Evolutionary conservation across 2,329 filamentous ascomycete species (phyloP), one percentile per base, ranked within the genome.

Genomic region (Penicillium sp.): DNA sequence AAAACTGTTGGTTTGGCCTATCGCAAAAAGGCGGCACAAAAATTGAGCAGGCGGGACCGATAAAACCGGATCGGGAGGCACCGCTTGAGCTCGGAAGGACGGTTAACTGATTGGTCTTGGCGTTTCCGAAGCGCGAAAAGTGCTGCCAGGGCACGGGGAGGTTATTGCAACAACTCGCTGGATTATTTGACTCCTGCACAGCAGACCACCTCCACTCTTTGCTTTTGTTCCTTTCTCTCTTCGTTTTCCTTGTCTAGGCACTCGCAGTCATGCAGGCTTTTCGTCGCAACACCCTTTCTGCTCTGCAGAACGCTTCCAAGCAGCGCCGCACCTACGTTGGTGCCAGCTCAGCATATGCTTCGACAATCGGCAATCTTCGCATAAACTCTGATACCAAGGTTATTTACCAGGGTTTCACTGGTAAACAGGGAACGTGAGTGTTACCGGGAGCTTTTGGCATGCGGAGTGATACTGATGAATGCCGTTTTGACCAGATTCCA

Each of bases 321-420:
- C 82, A 87, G 71, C 83, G 84, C 73, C 87, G 91, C 74, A 77
- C 81, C 66, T 96, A 96, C 81, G 87, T 88, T 73, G 87, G 88
- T 52, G 77, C 82, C 64, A 81, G 82, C 61, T 83, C 85, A 64
- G 84, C 84, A 61, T 93, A 93, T 74, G 77, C 86, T 65, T 75
- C 83, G 68, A 93, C 89, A 59, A 81, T 87, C 72, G 80, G 87
- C 70, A 97, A 97, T 82, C 85, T 97, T 70, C 89, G 91, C 78
- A 92, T 97, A 81, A 96, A 91, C 77, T 73, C 81, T 74, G 87
- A 97, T 66, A 99, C 94, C 68, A 95, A 94, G 81, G 91, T 99
- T 65, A 81, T 97, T 70, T 97, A 85, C 82, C 94, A 99, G 81
- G 94, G 94, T 66, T 97, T 97, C 77, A 97, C 93, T 57, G 93